Evolutionary conservation across 768 basidiomycete species (phyloP).

Genomic region (Paxillus ammoniavirescens): DNA sequence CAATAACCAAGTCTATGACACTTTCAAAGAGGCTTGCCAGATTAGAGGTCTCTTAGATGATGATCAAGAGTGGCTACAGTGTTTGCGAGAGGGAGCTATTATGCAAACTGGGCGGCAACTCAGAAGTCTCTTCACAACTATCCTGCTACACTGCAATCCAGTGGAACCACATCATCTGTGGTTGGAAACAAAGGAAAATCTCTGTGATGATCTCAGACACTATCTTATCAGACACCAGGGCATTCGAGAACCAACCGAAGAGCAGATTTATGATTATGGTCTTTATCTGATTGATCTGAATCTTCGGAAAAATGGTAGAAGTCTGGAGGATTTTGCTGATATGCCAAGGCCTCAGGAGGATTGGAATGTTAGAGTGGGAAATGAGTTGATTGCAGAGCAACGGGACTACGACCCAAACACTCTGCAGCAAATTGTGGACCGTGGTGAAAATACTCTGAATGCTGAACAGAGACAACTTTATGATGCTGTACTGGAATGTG

Average conservation of each 20-base stretch:
- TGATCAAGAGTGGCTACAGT: slow-evolving; percentile 42
- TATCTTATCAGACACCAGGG: slow-evolving; percentile 13
- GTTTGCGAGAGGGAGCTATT: slow-evolving; percentile 36
- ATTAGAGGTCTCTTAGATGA: slow-evolving; percentile 39
- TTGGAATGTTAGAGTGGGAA: slow-evolving; percentile 16
- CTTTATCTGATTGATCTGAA: slow-evolving; percentile 37
- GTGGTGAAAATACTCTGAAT: slow-evolving; percentile 23
- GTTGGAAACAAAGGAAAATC: slow-evolving; percentile 29
- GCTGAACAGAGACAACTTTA: slow-evolving; percentile 28
- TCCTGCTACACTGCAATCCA: slow-evolving; percentile 35
- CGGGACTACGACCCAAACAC: background rate
- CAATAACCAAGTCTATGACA: slow-evolving; percentile 20
- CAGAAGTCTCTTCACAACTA: slow-evolving; percentile 38
- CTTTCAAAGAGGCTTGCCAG: slow-evolving; percentile 28
- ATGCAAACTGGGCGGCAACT: slow-evolving; percentile 39
- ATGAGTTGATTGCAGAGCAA: slow-evolving; percentile 13
- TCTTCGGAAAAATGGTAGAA: slow-evolving; percentile 7
- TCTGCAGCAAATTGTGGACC: slow-evolving; percentile 5
- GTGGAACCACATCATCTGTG: slow-evolving; percentile 34
- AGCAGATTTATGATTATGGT: slow-evolving; percentile 40
- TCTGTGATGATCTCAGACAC: slow-evolving; percentile 41
- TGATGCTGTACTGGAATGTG: slow-evolving; percentile 28
- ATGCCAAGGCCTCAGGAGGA: slow-evolving; percentile 15
- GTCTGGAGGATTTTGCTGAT: slow-evolving; percentile 9
- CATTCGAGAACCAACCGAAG: slow-evolving; percentile 23